phyloP scores from a whole-genome alignment of 1,284 basidiomycete genomes.

The Hemileia vastatrix region DNA sequence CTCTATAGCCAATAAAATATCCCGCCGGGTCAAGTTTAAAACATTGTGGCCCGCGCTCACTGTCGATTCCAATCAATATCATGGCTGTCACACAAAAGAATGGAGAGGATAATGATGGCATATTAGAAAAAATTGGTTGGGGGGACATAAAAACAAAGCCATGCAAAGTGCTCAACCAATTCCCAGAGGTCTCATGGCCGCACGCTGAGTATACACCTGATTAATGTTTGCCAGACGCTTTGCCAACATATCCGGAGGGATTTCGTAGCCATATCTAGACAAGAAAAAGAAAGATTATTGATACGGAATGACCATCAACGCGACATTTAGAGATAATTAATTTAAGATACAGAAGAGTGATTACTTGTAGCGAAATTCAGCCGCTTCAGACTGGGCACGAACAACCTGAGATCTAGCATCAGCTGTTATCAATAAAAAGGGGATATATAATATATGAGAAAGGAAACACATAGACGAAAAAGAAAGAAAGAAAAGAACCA shows the following conservation, averaged over 20 bases:
- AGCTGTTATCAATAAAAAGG: slow-evolving; percentile 54
- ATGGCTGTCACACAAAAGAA: slow-evolving; percentile 76
- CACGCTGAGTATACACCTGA: slow-evolving; percentile 96
- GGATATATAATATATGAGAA: slow-evolving; percentile 5
- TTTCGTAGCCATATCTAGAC: slow-evolving; percentile 69
- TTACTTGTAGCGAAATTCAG: slow-evolving; percentile 92
- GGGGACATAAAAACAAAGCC: no score
- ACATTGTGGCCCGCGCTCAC: slow-evolving; percentile 73
- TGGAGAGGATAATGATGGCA: no score
- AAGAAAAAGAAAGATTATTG: no score
- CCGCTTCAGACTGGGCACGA: slow-evolving; percentile 81
- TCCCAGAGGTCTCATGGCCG: slow-evolving; percentile 92
- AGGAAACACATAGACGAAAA: not conserved
- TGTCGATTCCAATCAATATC: slow-evolving; percentile 89
- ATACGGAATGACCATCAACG: no score
- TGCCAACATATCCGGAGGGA: slow-evolving; percentile 87
- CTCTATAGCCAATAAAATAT: slow-evolving; percentile 96
- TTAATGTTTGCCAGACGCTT: slow-evolving; percentile 95
- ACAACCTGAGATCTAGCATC: slow-evolving; percentile 85
- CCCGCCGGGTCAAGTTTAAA: slow-evolving; percentile 99
- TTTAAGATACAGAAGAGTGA: no score
- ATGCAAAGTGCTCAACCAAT: no score
- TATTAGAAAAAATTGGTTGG: no score
- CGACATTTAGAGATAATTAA: no score
- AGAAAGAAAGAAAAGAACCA: not conserved